Evolutionary conservation across 2,329 filamentous ascomycete species (phyloP), one percentile per base, ranked within the genome.

Genomic region (Eutypella sp.): DNA sequence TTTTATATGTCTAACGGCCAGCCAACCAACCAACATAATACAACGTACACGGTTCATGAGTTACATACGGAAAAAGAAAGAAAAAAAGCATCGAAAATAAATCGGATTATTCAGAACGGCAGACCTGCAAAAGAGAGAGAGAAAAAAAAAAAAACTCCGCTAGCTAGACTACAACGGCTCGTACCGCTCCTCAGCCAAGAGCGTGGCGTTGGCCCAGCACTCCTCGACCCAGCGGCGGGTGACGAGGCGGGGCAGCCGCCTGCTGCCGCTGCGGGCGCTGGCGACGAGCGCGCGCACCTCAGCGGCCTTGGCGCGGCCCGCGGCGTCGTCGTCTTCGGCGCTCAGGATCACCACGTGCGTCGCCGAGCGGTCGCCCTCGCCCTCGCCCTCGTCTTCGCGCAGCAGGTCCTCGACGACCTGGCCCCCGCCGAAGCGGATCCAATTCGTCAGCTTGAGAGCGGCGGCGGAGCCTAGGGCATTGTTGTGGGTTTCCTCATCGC

Each of bases 181-280:
- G 57, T 76, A 82, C 34, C 70, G 67, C 57, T 92, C 88, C 68
- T 96, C 92, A 53, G 95, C 89, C 40, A 96, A 63, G 49, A 87
- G 59, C 1, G 89, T 95, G 52, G 74, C 76, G 62, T 92, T 88
- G 47, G 72, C 73, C 89, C 91, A 96, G 57, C 87, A 88, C 43
- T 86, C 82, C 42, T 84, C 76, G 0, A 96, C 67, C 93, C 93
- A 99, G 13, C 72, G 71, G 9, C 74, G 63, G 0, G 70, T 77
- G 2, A 96, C 85, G 6, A 92, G 67, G 52, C 88, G 74, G 1
- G 91, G 88, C 29, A 90, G 66, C 44, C 61, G 68, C 6, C 60
- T 64, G 43, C 75, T 63, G 18, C 55, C 57, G 47, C 77, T 75
- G n/a, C n/a, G n/a, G n/a, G n/a, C n/a, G n/a, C n/a, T n/a, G 16